Evolutionary conservation across 2,329 filamentous ascomycete species (phyloP).

Genomic region (Apiospora malaysiana): DNA sequence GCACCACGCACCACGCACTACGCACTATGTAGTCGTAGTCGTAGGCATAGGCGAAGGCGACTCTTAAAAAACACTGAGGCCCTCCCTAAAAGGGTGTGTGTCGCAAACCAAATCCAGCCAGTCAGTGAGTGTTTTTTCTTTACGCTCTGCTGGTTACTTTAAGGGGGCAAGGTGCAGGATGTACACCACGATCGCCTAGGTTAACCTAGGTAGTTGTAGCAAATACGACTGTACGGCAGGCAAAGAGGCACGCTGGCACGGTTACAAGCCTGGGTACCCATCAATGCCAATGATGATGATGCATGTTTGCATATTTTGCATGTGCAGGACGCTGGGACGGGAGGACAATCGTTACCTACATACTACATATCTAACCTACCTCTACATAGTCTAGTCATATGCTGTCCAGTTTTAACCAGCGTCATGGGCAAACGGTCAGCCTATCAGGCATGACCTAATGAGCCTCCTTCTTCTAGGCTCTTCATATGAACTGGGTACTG

Average conservation of each 20-base stretch:
- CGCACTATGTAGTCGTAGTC: no score
- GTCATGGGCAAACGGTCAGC: slow-evolving; percentile 2
- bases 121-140: not conserved
- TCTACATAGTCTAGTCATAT: not conserved
- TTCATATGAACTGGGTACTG: not conserved
- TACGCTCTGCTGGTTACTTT: not conserved
- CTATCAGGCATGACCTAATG: not conserved
- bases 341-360: not conserved
- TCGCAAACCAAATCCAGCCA: slow-evolving; percentile 5
- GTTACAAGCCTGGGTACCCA: not conserved
- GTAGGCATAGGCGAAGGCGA: not conserved
- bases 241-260: not conserved
- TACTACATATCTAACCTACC: no score
- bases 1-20: not conserved
- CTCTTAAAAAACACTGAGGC: slow-evolving; percentile 1
- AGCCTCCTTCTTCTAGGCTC: slow-evolving; percentile 12
- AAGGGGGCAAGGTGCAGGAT: not conserved
- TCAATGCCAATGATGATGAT: not conserved
- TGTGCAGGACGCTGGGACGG: not conserved
- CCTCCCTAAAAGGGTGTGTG: not conserved
- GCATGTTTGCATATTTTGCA: not conserved
- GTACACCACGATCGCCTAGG: not conserved
- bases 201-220: no score
- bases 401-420: not conserved
- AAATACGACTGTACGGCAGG: not conserved